phyloP scores from a whole-genome alignment of 2,329 filamentous ascomycete species.

The Verticillium albo-atrum region DNA sequence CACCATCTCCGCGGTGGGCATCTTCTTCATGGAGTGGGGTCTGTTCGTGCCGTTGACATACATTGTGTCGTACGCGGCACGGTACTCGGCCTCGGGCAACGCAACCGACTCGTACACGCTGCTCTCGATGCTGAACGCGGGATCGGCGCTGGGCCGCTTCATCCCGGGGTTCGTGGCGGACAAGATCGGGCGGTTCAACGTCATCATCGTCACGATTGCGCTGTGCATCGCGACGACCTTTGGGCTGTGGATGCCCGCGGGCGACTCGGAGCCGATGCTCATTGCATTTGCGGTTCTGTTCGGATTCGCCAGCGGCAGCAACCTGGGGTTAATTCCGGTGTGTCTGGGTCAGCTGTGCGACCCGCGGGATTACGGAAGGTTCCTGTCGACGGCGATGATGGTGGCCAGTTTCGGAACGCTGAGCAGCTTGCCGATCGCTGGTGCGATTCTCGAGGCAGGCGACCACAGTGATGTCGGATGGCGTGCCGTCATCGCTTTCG shows the following conservation, averaged over 20 bases:
- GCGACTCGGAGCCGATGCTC: conserved; percentile 48
- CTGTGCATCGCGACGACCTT: conserved; percentile 51
- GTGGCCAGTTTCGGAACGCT: conserved; percentile 68
- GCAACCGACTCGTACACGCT: conserved; percentile 64
- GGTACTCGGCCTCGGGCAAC: conserved; percentile 59
- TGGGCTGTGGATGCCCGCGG: conserved; percentile 66
- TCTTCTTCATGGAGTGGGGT: conserved; percentile 69
- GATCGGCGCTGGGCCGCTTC: conserved; percentile 71
- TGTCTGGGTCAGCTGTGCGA: conserved; percentile 78
- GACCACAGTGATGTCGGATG: conserved; percentile 4
- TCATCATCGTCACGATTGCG: conserved; percentile 64
- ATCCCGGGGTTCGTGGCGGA: conserved; percentile 75
- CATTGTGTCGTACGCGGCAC: conserved; percentile 65
- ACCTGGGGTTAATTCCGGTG: conserved; percentile 73
- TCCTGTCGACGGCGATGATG: conserved; percentile 73
- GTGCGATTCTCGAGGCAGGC: conserved; percentile 19
- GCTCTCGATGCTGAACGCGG: conserved; percentile 76
- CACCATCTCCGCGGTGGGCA: conserved; percentile 53
- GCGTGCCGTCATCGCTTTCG: conserved; percentile 8
- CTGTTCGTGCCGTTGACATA: conserved; percentile 73
- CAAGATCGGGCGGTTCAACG: conserved; percentile 74
- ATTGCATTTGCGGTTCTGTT: conserved; percentile 69
- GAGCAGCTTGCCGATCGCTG: conserved; percentile 40
- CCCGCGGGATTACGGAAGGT: conserved; percentile 69
- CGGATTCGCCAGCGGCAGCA: conserved; percentile 75